Evolutionary conservation across 768 basidiomycete genomes (phyloP).

Genomic region (Termitomyces sp.): DNA sequence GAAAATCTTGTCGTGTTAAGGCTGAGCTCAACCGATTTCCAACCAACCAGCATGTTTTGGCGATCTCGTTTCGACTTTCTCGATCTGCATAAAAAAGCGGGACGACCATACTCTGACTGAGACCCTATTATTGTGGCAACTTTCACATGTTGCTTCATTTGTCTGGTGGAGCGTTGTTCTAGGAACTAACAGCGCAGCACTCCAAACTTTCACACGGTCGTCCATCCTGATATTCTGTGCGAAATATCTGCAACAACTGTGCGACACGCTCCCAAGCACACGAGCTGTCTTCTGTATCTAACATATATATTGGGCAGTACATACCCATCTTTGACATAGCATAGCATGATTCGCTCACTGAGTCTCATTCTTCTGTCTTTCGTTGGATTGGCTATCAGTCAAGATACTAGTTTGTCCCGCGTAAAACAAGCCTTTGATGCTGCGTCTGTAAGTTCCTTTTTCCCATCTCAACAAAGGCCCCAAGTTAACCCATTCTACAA

Average conservation of each 20-base stretch:
- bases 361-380: slow-evolving; percentile 9
- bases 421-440: slow-evolving; percentile 22
- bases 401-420: slow-evolving; percentile 17
- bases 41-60: no score
- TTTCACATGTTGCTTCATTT: no score
- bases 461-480: no score
- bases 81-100: no score
- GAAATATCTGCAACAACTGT: not conserved
- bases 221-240: not conserved
- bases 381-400: slow-evolving; percentile 14
- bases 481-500: no score
- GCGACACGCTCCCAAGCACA: not conserved
- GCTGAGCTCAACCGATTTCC: no score
- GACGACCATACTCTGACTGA: no score
- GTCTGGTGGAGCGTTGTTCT: no score
- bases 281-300: not conserved
- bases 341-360: slow-evolving; percentile 8
- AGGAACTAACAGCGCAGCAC: no score
- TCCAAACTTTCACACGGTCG: not conserved
- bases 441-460: slow-evolving; percentile 16
- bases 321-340: not conserved
- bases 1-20: no score
- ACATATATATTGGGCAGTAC: not conserved
- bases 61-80: no score
- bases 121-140: no score